Conservation (phyloP, 164 flowering plant species). For the Vitis amurensis region DNA sequence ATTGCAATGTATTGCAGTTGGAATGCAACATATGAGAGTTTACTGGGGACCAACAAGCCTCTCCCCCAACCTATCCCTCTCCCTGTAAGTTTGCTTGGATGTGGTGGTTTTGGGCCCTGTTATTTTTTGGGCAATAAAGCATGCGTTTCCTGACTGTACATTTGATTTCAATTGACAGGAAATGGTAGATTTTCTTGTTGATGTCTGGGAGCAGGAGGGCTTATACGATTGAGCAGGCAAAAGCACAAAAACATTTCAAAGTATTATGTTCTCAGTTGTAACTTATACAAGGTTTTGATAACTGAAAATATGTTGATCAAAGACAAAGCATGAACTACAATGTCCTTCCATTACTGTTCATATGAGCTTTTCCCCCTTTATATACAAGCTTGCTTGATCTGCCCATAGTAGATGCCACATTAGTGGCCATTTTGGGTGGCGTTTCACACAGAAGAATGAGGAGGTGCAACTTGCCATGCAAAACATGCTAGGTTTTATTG, state of each 20-base stretch:
- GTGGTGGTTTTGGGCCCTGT: not conserved
- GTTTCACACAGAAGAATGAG: no score
- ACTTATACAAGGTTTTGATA: not conserved
- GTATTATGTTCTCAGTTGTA: not conserved
- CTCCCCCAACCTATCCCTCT: constrained; percentile 47
- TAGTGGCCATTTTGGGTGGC: no score
- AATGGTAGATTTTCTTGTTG: constrained; percentile 62
- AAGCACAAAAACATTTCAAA: not conserved
- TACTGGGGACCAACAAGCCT: constrained; percentile 48
- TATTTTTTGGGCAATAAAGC: not conserved
- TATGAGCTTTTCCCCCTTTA: no score
- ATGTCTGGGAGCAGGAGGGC: constrained; percentile 57
- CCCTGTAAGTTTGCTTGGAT: constrained; percentile 29
- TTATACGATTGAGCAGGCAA: constrained; percentile 35
- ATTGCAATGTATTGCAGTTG: constrained; percentile 27
- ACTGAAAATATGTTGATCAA: no score
- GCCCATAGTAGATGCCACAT: no score
- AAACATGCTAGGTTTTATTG: no score
- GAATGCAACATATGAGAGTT: constrained; percentile 46
- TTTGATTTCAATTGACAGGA: constrained; percentile 37
- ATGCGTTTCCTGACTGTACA: not conserved
- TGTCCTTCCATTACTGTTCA: no score
- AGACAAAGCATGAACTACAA: no score
- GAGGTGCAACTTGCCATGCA: no score
- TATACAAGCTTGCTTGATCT: no score